Base-by-base conservation (phyloP, 1,139 yeast species). In the Zygoascus meyerae region DNA sequence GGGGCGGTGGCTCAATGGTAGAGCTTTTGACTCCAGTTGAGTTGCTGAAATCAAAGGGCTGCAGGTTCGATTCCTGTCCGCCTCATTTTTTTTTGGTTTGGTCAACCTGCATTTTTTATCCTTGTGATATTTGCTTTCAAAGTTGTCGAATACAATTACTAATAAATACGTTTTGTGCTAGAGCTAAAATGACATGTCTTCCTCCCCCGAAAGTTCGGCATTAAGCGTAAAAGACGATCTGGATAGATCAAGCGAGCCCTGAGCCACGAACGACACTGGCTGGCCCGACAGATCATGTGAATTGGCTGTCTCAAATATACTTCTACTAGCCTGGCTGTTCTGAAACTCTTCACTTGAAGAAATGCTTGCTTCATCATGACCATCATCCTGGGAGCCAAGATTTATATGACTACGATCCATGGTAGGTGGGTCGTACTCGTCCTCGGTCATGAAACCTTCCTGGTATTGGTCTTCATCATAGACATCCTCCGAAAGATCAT, bases 1-100 rank as follows among this genome's bases (percentile, higher is more conserved):
- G 86, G 79, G 79, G 87, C 86, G 83, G 84, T 82, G 86, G 87
- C 87, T 82, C 87, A 82, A 81, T 81, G 87, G 89, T 79, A 81
- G 87, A 81, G 87, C 86, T 79, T 81, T 81, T 81, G 87, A 81
- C 82, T 82, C 87, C 89, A 82, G 76, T 69, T 47, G n/a, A n/a
- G n/a, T 28, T 40, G 59, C 57, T 71, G 75, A 69, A 71, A 76
- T 77, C 82, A 78, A 77, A 77, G 75, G 83, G 82, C 74, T 77
- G 82, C 82, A 77, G 82, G 83, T 78, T 78, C 83, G 73, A 78
- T 77, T 78, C 83, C 82, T 77, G 82, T 77, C 81, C 79, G 81
- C 75, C 75, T 75, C 80, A 52, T 34, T 29, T 49, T 49, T 48
- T 49, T 51, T 47, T 44, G 4, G 8, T 31, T 21, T 21, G 26